phyloP scores from a whole-genome alignment of 1,284 basidiomycete genomes.

The Ceratobasidium papillatum region DNA sequence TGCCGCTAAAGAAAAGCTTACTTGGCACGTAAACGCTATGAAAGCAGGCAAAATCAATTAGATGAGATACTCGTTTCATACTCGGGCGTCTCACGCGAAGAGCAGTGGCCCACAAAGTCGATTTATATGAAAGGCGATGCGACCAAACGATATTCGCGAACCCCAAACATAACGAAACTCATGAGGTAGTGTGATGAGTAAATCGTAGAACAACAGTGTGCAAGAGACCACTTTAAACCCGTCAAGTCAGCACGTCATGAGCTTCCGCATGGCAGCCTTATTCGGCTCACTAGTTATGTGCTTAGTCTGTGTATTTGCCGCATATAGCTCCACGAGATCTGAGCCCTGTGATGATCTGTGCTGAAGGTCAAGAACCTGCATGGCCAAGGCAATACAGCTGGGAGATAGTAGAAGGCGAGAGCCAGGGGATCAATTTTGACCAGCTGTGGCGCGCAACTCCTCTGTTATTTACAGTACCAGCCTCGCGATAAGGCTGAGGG shows the following conservation, averaged over 20 bases:
- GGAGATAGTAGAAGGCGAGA: neutral
- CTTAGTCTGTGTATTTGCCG: neutral
- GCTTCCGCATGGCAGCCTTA: neutral
- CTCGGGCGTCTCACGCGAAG: neutral
- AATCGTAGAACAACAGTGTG: conserved; percentile 7
- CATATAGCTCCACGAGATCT: neutral
- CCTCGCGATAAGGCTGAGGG: too few species aligned
- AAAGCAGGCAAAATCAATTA: too few species aligned
- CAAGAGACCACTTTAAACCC: neutral
- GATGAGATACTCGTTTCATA: neutral
- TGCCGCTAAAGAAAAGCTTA: too few species aligned
- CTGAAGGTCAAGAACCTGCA: too few species aligned
- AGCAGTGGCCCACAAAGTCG: neutral
- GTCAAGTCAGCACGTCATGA: neutral
- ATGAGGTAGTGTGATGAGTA: neutral
- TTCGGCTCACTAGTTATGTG: neutral
- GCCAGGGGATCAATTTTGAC: neutral
- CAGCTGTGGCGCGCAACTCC: too few species aligned
- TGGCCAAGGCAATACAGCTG: too few species aligned
- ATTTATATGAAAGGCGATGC: conserved; percentile 17
- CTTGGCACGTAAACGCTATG: neutral
- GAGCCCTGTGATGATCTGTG: neutral
- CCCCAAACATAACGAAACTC: conserved; percentile 13
- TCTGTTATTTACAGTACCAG: too few species aligned
- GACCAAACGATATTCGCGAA: neutral